phyloP scores from a whole-genome alignment of 2,329 filamentous ascomycete species.

The Rachicladosporium sp. region DNA sequence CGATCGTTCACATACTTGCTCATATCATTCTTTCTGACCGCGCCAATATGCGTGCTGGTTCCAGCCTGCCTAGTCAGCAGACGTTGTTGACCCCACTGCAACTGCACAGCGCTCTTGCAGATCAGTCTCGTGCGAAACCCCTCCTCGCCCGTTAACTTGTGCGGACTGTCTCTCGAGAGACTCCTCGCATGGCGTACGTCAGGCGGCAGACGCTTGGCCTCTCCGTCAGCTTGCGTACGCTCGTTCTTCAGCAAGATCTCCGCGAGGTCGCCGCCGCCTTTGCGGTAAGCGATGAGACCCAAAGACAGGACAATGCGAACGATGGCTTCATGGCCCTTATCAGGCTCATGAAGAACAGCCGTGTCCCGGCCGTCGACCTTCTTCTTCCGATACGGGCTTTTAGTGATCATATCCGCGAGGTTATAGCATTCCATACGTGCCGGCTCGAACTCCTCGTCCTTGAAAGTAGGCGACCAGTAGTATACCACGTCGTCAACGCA shows the following conservation, averaged over 20 bases:
- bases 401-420: slow-evolving; percentile 13
- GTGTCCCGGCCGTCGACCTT: slow-evolving; percentile 7
- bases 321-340: slow-evolving; percentile 15
- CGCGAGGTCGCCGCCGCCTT: slow-evolving; percentile 15
- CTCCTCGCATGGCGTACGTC: slow-evolving; percentile 4
- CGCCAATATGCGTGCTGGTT: slow-evolving; percentile 17
- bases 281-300: slow-evolving; percentile 16
- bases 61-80: slow-evolving; percentile 19
- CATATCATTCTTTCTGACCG: slow-evolving; percentile 10
- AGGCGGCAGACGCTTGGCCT: slow-evolving; percentile 1
- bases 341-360: slow-evolving; percentile 9
- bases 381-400: slow-evolving; percentile 14
- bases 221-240: slow-evolving; percentile 8
- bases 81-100: slow-evolving; percentile 19
- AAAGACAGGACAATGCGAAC: slow-evolving; percentile 18
- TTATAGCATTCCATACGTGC: slow-evolving; percentile 19
- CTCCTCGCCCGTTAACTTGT: slow-evolving; percentile 8
- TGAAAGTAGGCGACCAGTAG: slow-evolving; percentile 21
- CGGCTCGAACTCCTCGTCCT: slow-evolving; percentile 20
- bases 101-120: slow-evolving; percentile 16
- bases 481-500: slow-evolving; percentile 13
- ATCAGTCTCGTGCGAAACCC: slow-evolving; percentile 18
- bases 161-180: slow-evolving; percentile 1
- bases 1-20: slow-evolving; percentile 25
- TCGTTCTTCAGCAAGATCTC: slow-evolving; percentile 10